phyloP scores from a whole-genome alignment of 371 early-diverging fungal genomes.

The Lichtheimia hyalospora region DNA sequence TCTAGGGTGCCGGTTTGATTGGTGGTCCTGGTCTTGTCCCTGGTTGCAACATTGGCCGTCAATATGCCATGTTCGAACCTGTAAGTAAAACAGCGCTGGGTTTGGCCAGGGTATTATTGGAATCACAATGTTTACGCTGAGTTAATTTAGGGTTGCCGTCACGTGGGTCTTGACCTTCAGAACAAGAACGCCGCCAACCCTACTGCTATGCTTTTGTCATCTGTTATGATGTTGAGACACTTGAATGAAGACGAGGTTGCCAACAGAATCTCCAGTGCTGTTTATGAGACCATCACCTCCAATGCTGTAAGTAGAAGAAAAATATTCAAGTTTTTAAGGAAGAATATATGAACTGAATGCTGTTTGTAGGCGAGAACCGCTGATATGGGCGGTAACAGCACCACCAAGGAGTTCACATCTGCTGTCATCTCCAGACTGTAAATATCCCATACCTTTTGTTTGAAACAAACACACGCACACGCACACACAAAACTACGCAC shows the following conservation, averaged over 20 bases:
- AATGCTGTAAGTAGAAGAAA: conserved; percentile 49
- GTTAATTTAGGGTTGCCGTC: conserved; percentile 77
- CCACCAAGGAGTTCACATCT: conserved; percentile 90
- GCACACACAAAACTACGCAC: background rate
- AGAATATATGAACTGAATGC: background rate
- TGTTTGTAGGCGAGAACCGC: conserved; percentile 23
- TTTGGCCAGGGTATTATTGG: background rate
- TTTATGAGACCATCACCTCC: conserved; percentile 74
- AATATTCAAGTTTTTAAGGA: background rate
- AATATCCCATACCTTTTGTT: conserved; percentile 13
- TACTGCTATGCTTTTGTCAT: conserved; percentile 91
- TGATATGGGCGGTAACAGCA: conserved; percentile 50
- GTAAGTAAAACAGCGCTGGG: conserved; percentile 36
- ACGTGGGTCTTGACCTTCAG: conserved; percentile 91
- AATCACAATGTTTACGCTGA: too few relatives aligned
- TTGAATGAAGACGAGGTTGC: conserved; percentile 82
- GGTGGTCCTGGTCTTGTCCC: conserved; percentile 95
- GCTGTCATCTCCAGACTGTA: conserved; percentile 72
- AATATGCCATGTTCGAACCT: conserved; percentile 96
- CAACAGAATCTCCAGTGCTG: conserved; percentile 82
- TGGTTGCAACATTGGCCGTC: conserved; percentile 94
- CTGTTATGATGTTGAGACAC: conserved; percentile 97
- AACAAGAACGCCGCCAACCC: conserved; percentile 92
- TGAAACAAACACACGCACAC: background rate
- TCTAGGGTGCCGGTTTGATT: conserved; percentile 86